These are phyloP conservation scores for Naegleria fowleri DNA, from an alignment of 208 protist species.

Conservation along the genomic window DNA sequence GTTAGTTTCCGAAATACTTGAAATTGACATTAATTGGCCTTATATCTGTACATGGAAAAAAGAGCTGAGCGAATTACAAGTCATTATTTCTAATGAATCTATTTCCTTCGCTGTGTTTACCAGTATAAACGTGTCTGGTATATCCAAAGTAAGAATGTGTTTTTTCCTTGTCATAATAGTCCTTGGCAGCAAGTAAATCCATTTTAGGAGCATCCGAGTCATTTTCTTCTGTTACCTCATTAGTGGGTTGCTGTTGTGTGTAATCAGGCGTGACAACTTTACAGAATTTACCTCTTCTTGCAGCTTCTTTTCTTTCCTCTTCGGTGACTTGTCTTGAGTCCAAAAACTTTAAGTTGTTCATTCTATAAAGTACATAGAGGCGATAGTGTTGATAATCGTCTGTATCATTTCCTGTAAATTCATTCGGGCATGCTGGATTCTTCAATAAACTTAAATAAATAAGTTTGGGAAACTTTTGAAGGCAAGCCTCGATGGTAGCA, in stretches of 20 bases:
- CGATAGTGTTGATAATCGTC: slow-evolving; percentile 47
- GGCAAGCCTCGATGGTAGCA: slow-evolving; percentile 32
- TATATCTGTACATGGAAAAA: not conserved
- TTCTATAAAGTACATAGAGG: slow-evolving; percentile 39
- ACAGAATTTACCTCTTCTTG: slow-evolving; percentile 29
- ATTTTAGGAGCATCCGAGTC: not conserved
- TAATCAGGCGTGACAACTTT: slow-evolving; percentile 20
- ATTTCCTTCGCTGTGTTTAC: slow-evolving; percentile 49
- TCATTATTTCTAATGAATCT: slow-evolving; percentile 47
- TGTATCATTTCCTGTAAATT: slow-evolving; percentile 41
- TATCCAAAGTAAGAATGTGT: slow-evolving; percentile 16
- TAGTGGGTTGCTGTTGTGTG: no score
- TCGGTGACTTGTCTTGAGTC: slow-evolving; percentile 36
- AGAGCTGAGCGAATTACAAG: slow-evolving; percentile 31
- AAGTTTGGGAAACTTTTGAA: slow-evolving; percentile 35
- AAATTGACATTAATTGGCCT: no score
- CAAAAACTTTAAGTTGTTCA: slow-evolving; percentile 37
- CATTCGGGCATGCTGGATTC: slow-evolving; percentile 47
- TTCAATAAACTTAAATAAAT: slow-evolving; percentile 44
- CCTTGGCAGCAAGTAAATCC: not conserved
- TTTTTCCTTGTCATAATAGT: slow-evolving; percentile 14
- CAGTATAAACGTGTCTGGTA: slow-evolving; percentile 40
- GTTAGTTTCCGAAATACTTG: no score
- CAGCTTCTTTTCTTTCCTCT: slow-evolving; percentile 41
- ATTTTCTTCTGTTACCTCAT: not conserved